Evolutionary conservation across 768 basidiomycete genomes (phyloP).

Genomic region (Leccinum disarticulatum): DNA sequence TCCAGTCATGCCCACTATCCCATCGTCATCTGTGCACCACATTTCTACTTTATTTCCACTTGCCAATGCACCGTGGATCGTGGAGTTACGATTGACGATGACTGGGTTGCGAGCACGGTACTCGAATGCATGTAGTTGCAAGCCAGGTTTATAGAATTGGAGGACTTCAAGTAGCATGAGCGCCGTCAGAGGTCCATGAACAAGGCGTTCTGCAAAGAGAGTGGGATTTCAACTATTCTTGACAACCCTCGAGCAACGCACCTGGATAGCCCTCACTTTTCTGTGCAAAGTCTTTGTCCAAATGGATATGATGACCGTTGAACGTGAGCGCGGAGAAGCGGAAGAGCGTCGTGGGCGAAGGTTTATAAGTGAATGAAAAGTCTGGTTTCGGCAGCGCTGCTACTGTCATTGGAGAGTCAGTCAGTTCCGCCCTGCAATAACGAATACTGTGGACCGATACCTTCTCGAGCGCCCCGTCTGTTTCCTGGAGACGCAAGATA

Average conservation of each 20-base stretch:
- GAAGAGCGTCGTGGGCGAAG: conserved; percentile 72
- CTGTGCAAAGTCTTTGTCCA: conserved; percentile 72
- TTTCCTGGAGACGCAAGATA: conserved; percentile 44
- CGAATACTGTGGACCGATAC: conserved; percentile 29
- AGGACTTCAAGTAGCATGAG: conserved; percentile 71
- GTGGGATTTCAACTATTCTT: neutral
- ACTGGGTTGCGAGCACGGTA: conserved; percentile 71
- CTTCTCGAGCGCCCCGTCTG: conserved; percentile 41
- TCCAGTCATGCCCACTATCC: conserved; percentile 72
- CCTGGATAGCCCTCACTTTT: conserved; percentile 72
- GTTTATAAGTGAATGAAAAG: conserved; percentile 66
- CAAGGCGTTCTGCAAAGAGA: conserved; percentile 61
- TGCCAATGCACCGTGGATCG: conserved; percentile 46
- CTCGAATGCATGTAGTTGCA: conserved; percentile 52
- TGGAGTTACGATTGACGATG: conserved; percentile 49
- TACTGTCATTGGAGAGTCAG: conserved; percentile 36
- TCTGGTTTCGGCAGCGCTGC: conserved; percentile 49
- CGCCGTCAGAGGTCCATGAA: conserved; percentile 82
- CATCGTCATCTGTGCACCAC: conserved; percentile 60
- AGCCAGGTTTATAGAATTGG: conserved; percentile 47
- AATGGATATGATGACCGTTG: conserved; percentile 83
- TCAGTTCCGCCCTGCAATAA: neutral
- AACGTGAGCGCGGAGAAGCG: conserved; percentile 85
- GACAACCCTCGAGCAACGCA: conserved; percentile 18
- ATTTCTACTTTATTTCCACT: conserved; percentile 41